Evolutionary conservation across 2,329 filamentous ascomycete genomes (phyloP).

Genomic region (Fusarium sterilihyphosum): DNA sequence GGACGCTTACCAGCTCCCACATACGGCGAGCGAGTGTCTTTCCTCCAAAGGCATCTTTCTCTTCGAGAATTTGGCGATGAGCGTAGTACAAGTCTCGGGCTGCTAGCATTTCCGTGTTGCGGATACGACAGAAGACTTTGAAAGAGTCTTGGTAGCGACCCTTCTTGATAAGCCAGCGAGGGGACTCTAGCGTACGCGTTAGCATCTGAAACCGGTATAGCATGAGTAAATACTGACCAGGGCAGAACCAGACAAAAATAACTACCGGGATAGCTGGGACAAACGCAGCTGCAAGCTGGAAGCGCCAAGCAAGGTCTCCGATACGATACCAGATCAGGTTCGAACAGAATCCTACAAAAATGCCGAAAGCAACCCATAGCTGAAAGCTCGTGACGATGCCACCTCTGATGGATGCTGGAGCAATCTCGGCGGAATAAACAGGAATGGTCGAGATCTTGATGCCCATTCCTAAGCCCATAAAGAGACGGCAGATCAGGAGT

Average conservation of each 20-base stretch:
- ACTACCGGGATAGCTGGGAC: conserved; percentile 70
- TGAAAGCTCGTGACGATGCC: conserved; percentile 62
- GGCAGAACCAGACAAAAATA: conserved; percentile 66
- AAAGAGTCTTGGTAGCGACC: conserved; percentile 63
- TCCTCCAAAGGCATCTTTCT: conserved; percentile 48
- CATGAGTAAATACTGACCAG: conserved; percentile 52
- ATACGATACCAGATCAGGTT: conserved; percentile 70
- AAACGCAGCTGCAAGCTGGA: conserved; percentile 71
- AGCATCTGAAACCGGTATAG: rapidly evolving
- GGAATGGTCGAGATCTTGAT: conserved; percentile 58
- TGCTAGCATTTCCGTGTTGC: conserved; percentile 67
- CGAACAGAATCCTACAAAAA: conserved; percentile 72
- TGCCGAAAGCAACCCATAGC: conserved; percentile 61
- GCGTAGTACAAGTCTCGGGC: conserved; percentile 68
- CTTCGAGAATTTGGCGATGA: conserved; percentile 48
- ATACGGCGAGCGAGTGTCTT: conserved; percentile 51
- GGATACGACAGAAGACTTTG: conserved; percentile 62
- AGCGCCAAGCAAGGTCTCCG: conserved; percentile 66
- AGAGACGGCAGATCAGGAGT: conserved; percentile 49
- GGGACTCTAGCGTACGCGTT: conserved; percentile 57
- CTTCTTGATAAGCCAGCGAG: conserved; percentile 73
- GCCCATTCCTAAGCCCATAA: conserved; percentile 71
- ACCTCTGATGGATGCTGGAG: conserved; percentile 59
- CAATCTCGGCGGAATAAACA: conserved; percentile 62
- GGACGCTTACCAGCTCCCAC: conserved; percentile 59